Evolutionary conservation across 129 eudicot genomes (phyloP).

Genomic region (Flaveria bidentis): DNA sequence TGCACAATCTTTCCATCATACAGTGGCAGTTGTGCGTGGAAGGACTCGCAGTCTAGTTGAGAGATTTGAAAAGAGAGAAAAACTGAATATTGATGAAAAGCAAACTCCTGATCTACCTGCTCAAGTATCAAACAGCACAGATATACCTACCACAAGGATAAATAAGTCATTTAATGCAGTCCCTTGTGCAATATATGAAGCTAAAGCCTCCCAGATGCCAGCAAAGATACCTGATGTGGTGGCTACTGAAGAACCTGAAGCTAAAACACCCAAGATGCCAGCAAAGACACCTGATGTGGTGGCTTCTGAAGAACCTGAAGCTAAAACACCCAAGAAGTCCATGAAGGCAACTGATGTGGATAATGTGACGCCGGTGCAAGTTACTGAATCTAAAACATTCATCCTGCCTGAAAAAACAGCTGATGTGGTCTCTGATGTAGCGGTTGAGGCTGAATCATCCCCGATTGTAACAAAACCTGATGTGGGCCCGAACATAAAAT

Average conservation of each 20-base stretch:
- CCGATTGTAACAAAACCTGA: conserved; percentile 20
- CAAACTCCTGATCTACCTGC: conserved; percentile 36
- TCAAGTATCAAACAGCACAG: conserved; percentile 34
- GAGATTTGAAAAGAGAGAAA: conserved; percentile 82
- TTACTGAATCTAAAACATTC: conserved; percentile 29
- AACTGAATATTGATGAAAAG: conserved; percentile 40
- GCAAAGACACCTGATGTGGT: conserved; percentile 1
- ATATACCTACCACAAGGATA: conserved; percentile 24
- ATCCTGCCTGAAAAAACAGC: conserved; percentile 34
- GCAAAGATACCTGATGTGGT: conserved; percentile 17
- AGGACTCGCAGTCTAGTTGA: conserved; percentile 96
- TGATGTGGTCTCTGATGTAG: conserved; percentile 13
- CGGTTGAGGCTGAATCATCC: conserved; percentile 24
- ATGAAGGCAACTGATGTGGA: background rate
- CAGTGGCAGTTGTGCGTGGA: conserved; percentile 86
- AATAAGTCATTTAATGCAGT: conserved; percentile 26
- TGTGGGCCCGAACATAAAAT: conserved; percentile 8
- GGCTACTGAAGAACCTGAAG: conserved; percentile 14
- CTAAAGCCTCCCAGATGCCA: conserved; percentile 24
- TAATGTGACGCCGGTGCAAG: background rate
- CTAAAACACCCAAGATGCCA: conserved; percentile 20
- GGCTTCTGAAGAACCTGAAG: conserved; percentile 9
- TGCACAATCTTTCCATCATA: conserved; percentile 17
- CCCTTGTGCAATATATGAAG: conserved; percentile 18
- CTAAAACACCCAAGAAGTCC: conserved; percentile 19